Percentiles rank a stretch among this genome's conserved stretches.
Evolutionary conservation across 2,329 filamentous ascomycete genomes (phyloP).

Genomic region (Pseudohalonectria lignicola): DNA sequence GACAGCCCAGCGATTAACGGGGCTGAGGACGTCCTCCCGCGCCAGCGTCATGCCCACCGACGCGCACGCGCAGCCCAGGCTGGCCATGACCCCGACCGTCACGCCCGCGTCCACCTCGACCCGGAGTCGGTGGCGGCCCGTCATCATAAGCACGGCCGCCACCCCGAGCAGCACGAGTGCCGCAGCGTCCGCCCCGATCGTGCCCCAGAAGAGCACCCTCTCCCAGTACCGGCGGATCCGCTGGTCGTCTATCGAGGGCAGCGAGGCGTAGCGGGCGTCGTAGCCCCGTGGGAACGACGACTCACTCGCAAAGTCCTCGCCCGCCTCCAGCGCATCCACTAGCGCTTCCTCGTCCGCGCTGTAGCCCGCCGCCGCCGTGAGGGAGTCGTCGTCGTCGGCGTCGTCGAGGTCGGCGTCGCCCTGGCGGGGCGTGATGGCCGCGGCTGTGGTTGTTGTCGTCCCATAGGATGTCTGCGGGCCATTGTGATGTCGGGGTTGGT

Average conservation of each 20-base stretch:
- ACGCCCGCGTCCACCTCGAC: slow-evolving; percentile 67
- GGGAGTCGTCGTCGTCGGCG: slow-evolving; percentile 15
- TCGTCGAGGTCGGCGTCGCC: not conserved
- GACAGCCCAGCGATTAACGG: slow-evolving; percentile 31
- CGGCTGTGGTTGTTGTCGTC: not conserved
- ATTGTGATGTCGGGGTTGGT: slow-evolving; percentile 6
- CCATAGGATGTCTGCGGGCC: not conserved
- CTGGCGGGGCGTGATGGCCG: not conserved
- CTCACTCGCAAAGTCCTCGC: slow-evolving; percentile 22
- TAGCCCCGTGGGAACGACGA: slow-evolving; percentile 40
- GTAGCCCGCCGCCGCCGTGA: slow-evolving; percentile 7
- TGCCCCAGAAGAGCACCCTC: slow-evolving; percentile 40
- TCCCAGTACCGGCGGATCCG: slow-evolving; percentile 39
- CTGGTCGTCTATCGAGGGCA: slow-evolving; percentile 41
- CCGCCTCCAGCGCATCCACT: slow-evolving; percentile 29
- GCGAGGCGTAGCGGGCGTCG: slow-evolving; percentile 38
- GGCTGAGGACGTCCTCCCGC: slow-evolving; percentile 30
- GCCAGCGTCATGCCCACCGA: slow-evolving; percentile 49
- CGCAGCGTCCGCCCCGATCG: slow-evolving; percentile 41
- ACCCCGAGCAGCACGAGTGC: slow-evolving; percentile 55
- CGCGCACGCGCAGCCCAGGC: slow-evolving; percentile 50
- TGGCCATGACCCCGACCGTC: slow-evolving; percentile 56
- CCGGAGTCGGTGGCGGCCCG: slow-evolving; percentile 55
- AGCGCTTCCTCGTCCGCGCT: slow-evolving; percentile 11
- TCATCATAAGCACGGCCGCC: slow-evolving; percentile 52